These are phyloP conservation scores for Friedmanniomyces simplex DNA, from an alignment of 495 filamentous ascomycete species.

Conservation along the genomic window DNA sequence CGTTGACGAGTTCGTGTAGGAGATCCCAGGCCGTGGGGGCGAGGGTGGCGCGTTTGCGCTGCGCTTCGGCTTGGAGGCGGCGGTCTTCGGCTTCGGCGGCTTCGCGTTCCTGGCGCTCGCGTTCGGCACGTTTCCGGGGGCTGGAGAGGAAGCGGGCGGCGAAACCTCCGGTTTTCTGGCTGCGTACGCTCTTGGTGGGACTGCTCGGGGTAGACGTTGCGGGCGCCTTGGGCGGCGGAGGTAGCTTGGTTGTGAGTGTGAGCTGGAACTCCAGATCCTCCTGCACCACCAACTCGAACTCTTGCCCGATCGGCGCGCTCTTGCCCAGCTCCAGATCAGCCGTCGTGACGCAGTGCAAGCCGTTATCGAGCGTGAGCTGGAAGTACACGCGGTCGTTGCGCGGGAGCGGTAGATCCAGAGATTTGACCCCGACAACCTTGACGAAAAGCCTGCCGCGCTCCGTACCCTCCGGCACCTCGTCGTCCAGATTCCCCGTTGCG, in stretches of 20 bases:
- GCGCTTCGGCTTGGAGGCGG: constrained; percentile 57
- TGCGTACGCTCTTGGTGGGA: constrained; percentile 40
- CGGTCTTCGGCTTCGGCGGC: constrained; percentile 54
- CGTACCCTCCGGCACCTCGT: constrained; percentile 59
- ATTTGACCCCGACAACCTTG: constrained; percentile 93
- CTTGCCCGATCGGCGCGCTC: constrained; percentile 90
- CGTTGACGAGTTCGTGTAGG: constrained; percentile 67
- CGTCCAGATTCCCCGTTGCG: constrained; percentile 31
- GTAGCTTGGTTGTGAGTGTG: constrained; percentile 88
- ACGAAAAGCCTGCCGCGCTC: constrained; percentile 93
- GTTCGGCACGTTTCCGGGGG: constrained; percentile 88
- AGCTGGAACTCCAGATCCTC: constrained; percentile 96
- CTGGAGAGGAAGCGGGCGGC: constrained; percentile 86
- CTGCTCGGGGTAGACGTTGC: constrained; percentile 4
- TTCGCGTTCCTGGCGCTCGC: constrained; percentile 69
- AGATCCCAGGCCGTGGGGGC: constrained; percentile 72
- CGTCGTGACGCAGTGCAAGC: constrained; percentile 93
- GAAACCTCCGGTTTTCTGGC: constrained; percentile 61
- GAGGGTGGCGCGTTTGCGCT: constrained; percentile 44
- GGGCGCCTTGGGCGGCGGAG: constrained; percentile 52
- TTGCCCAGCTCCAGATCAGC: constrained; percentile 88
- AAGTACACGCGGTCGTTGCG: constrained; percentile 86
- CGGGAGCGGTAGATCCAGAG: constrained; percentile 82
- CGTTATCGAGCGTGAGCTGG: constrained; percentile 90
- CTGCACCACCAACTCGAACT: constrained; percentile 94